phyloP scores from a whole-genome alignment of 2,329 filamentous ascomycete genomes.

The Sporothrix brunneoviolacea region DNA sequence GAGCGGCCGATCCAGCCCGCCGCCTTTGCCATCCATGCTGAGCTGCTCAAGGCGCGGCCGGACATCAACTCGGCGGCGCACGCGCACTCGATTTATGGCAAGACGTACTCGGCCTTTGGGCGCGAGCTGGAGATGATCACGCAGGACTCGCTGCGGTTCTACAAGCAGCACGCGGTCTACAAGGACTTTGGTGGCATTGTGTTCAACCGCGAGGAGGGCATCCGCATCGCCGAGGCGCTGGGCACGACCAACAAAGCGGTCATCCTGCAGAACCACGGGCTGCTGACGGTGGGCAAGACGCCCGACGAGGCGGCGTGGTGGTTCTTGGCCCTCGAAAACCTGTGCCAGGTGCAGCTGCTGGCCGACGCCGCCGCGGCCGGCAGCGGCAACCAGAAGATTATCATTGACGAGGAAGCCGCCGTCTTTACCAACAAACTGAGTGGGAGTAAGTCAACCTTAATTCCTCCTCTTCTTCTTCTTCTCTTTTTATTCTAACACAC shows the following conservation, averaged over 20 bases:
- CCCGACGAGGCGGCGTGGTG: conserved; percentile 69
- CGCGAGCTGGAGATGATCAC: conserved; percentile 61
- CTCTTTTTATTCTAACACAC: not conserved
- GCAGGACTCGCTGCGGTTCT: conserved; percentile 58
- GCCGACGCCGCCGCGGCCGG: conserved; percentile 6
- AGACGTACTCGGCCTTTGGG: conserved; percentile 60
- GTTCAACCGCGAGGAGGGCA: conserved; percentile 56
- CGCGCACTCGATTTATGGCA: conserved; percentile 56
- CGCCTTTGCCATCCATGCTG: conserved; percentile 63
- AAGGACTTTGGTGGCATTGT: conserved; percentile 44
- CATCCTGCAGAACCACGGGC: conserved; percentile 63
- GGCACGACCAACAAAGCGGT: conserved; percentile 53
- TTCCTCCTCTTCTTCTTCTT: not conserved
- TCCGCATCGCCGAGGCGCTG: conserved; percentile 54
- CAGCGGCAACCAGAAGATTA: conserved; percentile 10
- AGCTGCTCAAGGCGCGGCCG: conserved; percentile 56
- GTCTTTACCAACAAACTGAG: not conserved
- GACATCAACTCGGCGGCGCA: conserved; percentile 63
- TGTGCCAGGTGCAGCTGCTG: conserved; percentile 59
- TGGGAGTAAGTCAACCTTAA: not conserved
- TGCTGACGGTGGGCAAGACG: conserved; percentile 61
- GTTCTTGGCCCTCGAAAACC: conserved; percentile 60
- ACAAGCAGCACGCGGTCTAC: conserved; percentile 57
- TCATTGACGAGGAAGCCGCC: conserved; percentile 30
- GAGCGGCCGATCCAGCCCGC: conserved; percentile 59